Base-by-base conservation (phyloP, 306 rosid species). In the Vigna reflexopilosa region DNA sequence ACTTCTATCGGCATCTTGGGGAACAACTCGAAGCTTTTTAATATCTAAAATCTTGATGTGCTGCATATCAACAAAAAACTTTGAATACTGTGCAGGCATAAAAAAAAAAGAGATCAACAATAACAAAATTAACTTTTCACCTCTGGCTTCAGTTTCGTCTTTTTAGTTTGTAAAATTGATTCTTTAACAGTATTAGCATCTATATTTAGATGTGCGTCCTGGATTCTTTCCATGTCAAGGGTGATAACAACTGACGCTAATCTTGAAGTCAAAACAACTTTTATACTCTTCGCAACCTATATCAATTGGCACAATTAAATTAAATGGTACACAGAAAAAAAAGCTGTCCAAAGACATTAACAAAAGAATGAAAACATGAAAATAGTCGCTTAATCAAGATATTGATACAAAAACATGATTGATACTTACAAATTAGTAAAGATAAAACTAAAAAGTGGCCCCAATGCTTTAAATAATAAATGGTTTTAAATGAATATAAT, bases 241-340 rank as follows among this genome's bases (percentile, higher is more conserved):
- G 87, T 77, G 63, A 94, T 76, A 49, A 73, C 85, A 76, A 94
- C 45, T 73, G 88, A 77, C 56, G 94, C 94, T 61, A 62, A 70
- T 85, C 88, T 89, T 24, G 91, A 70, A 73, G 85, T 74, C 87
- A 84, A 78, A 58, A 88, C 90, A 76, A 81, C 47, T 76, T 90
- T 87, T 62, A 92, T 90, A 77, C 87, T 83, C 84, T 92, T 88
- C 26, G 98, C 93, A 77, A 94, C 87, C 98, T 94, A 88, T 76
- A 85, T 15, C 6, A 62, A 51, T 76, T 32, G 54, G 47, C 59
- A 76, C 32, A 65, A 77, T 42, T 9, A 9, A 42, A 42, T 57
- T 22, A 32, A 70, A 28, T 20, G 44, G 68, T 67, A 36, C 5
- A 63, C 51, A 67, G 45, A 63, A 70, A 58, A 26, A 20, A 45